Evolutionary conservation across 345 rosid genomes (phyloP), one percentile per base, ranked within the genome.

Genomic region (Reutealis trisperma): DNA sequence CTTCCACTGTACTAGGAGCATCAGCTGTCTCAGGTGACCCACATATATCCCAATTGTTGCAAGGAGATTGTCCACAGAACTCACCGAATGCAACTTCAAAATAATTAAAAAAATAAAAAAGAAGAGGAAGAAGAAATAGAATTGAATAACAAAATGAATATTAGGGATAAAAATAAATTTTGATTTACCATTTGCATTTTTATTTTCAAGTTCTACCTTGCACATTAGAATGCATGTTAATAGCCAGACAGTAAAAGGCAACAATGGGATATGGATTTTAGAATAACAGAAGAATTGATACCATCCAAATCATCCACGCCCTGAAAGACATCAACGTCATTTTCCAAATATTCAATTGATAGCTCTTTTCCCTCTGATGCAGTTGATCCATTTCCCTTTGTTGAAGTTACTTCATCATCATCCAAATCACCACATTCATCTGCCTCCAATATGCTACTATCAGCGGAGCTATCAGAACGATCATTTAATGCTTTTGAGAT

Each of bases 241-340:
- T n/a, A 24, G 64, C 44, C 34, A 57, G 61, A 42, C 42, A 72
- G 57, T 13, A 51, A 34, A n/a, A 72, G 59, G 27, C 37, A 77
- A 65, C 21, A 63, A 66, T n/a, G 30, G 15, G 58, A 71, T 15
- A 61, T 42, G 67, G 78, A 70, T 9, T 24, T 45, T 63, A 64
- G 59, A 72, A 64, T 10, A 77, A 75, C 13, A 77, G 69, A 79
- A 80, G 73, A 76, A 82, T 52, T 70, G 25, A 32, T 90, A 94
- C 98, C 98, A 78, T 94, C 97, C 93, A 92, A 91, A 75, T 94
- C 95, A 89, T 91, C 89, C 70, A 83, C 96, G 65, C 70, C 81
- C 77, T 84, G 88, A 67, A 87, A 90, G 82, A 82, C 77, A 77
- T 92, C 94, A 1, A 84, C 81, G 25, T 90, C 98, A 85, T 88